Conservation (phyloP, 2,329 filamentous ascomycete genomes). For the Stachybotrys elegans region DNA sequence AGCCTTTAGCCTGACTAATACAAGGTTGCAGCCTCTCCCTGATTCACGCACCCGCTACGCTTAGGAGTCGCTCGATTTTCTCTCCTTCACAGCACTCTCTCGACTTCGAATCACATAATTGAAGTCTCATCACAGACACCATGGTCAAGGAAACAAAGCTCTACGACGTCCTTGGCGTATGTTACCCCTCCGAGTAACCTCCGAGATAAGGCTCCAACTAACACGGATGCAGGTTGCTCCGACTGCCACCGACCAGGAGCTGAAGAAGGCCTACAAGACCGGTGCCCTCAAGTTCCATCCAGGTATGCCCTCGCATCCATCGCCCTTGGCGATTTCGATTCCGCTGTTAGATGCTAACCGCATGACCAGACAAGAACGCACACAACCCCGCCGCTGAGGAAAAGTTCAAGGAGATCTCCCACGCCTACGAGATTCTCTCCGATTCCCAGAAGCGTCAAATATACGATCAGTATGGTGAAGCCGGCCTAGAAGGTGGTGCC, state of each 20-base stretch:
- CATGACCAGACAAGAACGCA: conserved; percentile 78
- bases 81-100: too few species aligned
- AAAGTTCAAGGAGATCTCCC: conserved; percentile 97
- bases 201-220: conserved; percentile 8
- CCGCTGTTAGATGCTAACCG: conserved; percentile 10
- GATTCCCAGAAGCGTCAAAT: conserved; percentile 86
- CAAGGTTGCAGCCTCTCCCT: background rate
- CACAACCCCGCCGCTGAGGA: conserved; percentile 90
- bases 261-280: conserved; percentile 88
- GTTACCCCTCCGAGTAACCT: conserved; percentile 19
- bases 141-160: conserved; percentile 79
- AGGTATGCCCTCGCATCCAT: conserved; percentile 45
- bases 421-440: conserved; percentile 92
- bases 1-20: conserved; percentile 1
- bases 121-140: too few species aligned
- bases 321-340: background rate
- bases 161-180: conserved; percentile 75
- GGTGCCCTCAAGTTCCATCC: conserved; percentile 80
- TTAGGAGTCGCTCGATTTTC: too few species aligned
- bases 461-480: conserved; percentile 97
- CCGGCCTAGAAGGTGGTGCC: conserved; percentile 84
- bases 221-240: conserved; percentile 59
- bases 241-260: conserved; percentile 73
- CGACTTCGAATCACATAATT: too few species aligned
- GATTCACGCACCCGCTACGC: too few species aligned